Percentiles rank a stretch among this genome's conserved stretches.
phyloP scores from a whole-genome alignment of 768 basidiomycete species.

The Tylopilus rubrobrunneus region DNA sequence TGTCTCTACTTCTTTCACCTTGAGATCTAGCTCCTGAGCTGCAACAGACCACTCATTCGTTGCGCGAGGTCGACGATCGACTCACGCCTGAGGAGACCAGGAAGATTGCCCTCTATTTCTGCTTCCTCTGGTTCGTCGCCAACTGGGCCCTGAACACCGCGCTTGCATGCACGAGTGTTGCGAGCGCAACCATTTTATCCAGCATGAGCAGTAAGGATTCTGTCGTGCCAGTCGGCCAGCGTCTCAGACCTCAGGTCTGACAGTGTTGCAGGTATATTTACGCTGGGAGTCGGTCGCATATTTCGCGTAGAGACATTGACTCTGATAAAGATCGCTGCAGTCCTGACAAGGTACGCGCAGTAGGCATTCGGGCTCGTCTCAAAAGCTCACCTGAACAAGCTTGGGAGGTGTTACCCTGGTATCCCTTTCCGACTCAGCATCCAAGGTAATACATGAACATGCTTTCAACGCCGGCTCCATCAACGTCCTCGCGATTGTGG shows the following conservation, averaged over 20 bases:
- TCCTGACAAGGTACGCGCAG: conserved; percentile 63
- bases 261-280: conserved; percentile 76
- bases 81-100: conserved; percentile 71
- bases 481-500: conserved; percentile 40
- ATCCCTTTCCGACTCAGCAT: conserved; percentile 76
- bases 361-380: background rate
- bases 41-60: conserved; percentile 9
- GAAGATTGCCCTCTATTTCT: conserved; percentile 73
- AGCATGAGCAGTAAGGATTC: conserved; percentile 75
- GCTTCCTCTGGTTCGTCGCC: conserved; percentile 89
- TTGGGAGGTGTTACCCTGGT: conserved; percentile 84
- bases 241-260: background rate
- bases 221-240: background rate
- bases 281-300: conserved; percentile 76
- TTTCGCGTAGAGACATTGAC: conserved; percentile 80
- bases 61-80: conserved; percentile 28
- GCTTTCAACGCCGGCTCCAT: conserved; percentile 13
- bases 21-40: background rate
- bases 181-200: conserved; percentile 85
- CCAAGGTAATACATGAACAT: conserved; percentile 5
- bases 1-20: background rate
- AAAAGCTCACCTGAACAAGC: conserved; percentile 36
- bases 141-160: conserved; percentile 89
- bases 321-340: conserved; percentile 68
- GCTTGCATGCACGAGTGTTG: conserved; percentile 87